A percentile compares a stretch with the other conserved stretches of the same genome.
Conservation (phyloP, 305 asterid species). For the Solanum hybrid region DNA sequence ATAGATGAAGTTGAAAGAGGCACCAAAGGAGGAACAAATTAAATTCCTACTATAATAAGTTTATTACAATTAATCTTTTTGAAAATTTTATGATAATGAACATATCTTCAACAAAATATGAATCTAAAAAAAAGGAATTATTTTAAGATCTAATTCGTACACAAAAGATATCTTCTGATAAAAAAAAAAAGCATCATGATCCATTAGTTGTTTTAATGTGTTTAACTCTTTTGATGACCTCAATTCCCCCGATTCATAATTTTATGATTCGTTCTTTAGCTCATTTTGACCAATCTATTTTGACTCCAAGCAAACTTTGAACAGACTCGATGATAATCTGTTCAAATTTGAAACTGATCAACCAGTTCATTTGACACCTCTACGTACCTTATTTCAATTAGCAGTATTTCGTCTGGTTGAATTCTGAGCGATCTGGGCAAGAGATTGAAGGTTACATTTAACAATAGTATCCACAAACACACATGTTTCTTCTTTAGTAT, state of each 20-base stretch:
- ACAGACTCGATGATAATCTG: neutral
- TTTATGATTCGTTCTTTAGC: neutral
- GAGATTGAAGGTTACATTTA: slow-evolving; percentile 59
- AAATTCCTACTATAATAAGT: neutral
- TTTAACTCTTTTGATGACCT: neutral
- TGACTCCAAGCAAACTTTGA: neutral
- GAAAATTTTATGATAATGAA: neutral
- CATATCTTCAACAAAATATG: neutral
- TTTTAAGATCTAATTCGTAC: neutral
- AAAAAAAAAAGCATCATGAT: neutral
- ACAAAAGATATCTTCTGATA: neutral
- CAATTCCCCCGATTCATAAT: neutral
- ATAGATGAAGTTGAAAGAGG: neutral
- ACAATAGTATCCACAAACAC: slow-evolving; percentile 68
- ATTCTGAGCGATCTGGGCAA: slow-evolving; percentile 40
- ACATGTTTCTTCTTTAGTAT: slow-evolving; percentile 66
- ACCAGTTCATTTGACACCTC: neutral
- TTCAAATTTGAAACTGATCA: neutral
- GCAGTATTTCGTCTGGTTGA: slow-evolving; percentile 12
- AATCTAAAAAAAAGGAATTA: neutral
- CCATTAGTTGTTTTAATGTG: neutral
- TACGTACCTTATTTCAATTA: neutral
- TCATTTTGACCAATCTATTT: neutral
- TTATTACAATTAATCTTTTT: neutral
- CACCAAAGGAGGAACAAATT: neutral